Evolutionary conservation across 2,329 filamentous ascomycete species (phyloP).

Genomic region (Ceratocystis destructans): DNA sequence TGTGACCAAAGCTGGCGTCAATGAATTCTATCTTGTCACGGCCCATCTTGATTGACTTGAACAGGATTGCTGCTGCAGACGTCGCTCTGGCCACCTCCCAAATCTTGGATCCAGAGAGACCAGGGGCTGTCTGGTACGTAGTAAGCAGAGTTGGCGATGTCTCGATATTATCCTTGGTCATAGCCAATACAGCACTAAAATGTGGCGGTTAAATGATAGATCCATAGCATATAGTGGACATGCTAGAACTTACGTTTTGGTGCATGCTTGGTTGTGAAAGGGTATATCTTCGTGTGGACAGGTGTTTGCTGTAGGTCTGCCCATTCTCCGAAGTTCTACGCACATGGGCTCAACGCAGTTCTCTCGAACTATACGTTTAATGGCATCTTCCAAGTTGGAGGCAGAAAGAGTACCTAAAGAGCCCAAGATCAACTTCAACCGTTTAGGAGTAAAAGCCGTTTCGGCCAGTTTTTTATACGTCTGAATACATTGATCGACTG

Average conservation of each 20-base stretch:
- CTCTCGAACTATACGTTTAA: not conserved
- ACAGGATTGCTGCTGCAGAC: conserved; percentile 24
- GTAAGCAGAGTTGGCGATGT: conserved; percentile 22
- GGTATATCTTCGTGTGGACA: not conserved
- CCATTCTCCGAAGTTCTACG: not conserved
- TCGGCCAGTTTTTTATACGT: not conserved
- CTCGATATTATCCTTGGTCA: not conserved
- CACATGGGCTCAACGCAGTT: not conserved
- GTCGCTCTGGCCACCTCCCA: conserved; percentile 25
- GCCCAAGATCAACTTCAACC: not conserved
- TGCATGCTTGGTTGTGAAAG: not conserved
- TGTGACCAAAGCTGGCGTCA: conserved; percentile 25
- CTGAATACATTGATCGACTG: not conserved
- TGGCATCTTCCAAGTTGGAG: not conserved
- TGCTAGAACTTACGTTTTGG: not conserved
- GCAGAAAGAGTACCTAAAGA: not conserved
- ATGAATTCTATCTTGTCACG: conserved; percentile 24
- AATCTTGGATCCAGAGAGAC: conserved; percentile 22
- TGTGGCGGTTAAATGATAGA: not conserved
- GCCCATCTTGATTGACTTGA: conserved; percentile 24
- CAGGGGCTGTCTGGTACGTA: conserved; percentile 22
- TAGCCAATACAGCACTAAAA: not conserved
- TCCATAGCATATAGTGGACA: not conserved
- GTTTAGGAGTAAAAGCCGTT: not conserved
- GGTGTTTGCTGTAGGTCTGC: not conserved